Base-by-base conservation (phyloP, 805 yeast genomes). In the Saccharomycopsis oosterbeekiorum region DNA sequence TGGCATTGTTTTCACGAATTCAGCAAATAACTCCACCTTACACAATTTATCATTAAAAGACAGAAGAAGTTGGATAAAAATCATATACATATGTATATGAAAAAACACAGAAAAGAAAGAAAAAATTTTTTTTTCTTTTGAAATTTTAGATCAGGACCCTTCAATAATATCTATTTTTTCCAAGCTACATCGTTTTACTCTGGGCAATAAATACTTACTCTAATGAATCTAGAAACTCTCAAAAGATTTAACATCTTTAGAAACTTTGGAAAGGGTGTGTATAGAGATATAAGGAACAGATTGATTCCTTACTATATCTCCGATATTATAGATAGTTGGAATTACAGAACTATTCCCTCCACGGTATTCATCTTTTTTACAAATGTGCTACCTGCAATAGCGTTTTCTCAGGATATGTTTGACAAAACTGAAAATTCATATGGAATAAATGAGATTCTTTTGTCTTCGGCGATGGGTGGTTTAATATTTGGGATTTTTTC, bases 341-440 rank as follows among this genome's bases (percentile, higher is more conserved):
- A 89, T 69, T 94, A 94, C 70, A 74, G 99, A 68, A 96, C 92
- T 14, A 76, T 93, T 1, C 99, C 99, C 0, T 78, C 96, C 0
- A 84, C 90, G 0, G 74, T 88, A 1, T 90, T 82, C 70, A 87
- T 94, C 14, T 93, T 87, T 72, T 91, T 94, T 77, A 91, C 96
- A 53, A 93, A 94, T 70, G 70, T 93, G 55, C 76, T 93, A 43
- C 98, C 98, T 1, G 97, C 97, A 0, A 80, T 93, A 51, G 97
- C 98, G 0, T 93, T 93, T 77, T 96, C 97, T 0, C 97, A 90
- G 69, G 98, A 93, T 70, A 88, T 93, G 97, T 92, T 91, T 72
- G 97, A 92, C 71, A 85, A 89, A 64, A 93, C 99, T 0, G 74
- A 87, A 57, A 84, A 88, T 66, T 80, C 92, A 12, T 93, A 90